These are phyloP conservation scores for Brasilioporus rufonigricans DNA, from an alignment of 768 basidiomycete genomes.

Conservation along the genomic window DNA sequence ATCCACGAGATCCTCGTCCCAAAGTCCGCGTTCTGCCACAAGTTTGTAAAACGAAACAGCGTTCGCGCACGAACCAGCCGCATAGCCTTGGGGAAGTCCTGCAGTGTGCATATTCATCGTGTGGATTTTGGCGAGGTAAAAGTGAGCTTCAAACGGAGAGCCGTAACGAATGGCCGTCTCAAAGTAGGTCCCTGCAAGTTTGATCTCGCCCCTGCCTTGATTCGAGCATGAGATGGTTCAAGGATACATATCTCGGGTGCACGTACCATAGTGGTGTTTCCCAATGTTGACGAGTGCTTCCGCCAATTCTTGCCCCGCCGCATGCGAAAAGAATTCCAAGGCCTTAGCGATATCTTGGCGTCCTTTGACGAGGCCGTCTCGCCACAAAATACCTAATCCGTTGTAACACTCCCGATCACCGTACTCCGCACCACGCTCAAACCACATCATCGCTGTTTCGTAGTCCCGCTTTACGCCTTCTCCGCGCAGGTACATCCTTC, in stretches of 20 bases:
- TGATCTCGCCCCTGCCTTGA: slow-evolving; percentile 67
- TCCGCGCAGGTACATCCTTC: slow-evolving; percentile 91
- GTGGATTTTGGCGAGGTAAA: slow-evolving; percentile 86
- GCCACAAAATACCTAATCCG: slow-evolving; percentile 86
- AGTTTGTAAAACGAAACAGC: slow-evolving; percentile 93
- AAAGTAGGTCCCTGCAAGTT: slow-evolving; percentile 68
- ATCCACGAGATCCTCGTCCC: slow-evolving; percentile 75
- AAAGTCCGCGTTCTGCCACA: slow-evolving; percentile 87
- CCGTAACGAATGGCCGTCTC: slow-evolving; percentile 84
- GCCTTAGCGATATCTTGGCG: slow-evolving; percentile 69
- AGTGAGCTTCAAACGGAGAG: slow-evolving; percentile 92
- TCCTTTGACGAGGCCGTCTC: slow-evolving; percentile 79
- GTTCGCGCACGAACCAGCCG: slow-evolving; percentile 78
- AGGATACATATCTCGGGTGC: background rate
- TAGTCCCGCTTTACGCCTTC: slow-evolving; percentile 85
- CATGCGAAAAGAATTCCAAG: slow-evolving; percentile 63
- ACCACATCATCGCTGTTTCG: slow-evolving; percentile 86
- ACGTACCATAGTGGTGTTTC: slow-evolving; percentile 68
- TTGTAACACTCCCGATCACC: slow-evolving; percentile 89
- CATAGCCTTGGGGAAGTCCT: slow-evolving; percentile 44
- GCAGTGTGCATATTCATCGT: slow-evolving; percentile 48
- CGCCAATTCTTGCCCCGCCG: slow-evolving; percentile 84
- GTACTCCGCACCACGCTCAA: slow-evolving; percentile 77
- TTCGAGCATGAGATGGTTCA: slow-evolving; percentile 4
- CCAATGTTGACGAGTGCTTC: slow-evolving; percentile 92